These are phyloP conservation scores for Omphalea diandra DNA, from an alignment of 441 rosid genomes.

Conservation along the genomic window DNA sequence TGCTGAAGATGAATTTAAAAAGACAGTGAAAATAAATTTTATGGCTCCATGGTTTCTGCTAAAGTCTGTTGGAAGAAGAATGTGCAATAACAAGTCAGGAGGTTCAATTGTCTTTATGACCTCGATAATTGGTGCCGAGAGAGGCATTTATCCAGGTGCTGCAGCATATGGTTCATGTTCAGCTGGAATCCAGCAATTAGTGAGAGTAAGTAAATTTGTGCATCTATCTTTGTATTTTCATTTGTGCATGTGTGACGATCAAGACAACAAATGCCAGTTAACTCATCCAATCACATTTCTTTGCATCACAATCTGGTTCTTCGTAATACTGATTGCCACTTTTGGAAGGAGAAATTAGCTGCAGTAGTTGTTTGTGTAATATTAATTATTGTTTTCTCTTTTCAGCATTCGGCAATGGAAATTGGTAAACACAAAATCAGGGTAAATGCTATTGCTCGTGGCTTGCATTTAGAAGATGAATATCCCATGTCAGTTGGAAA, in stretches of 20 bases:
- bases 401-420: constrained; percentile 55
- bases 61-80: constrained; percentile 65
- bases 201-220: constrained; percentile 53
- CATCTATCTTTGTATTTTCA: background rate
- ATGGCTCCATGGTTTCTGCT: constrained; percentile 78
- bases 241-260: background rate
- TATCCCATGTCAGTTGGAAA: constrained; percentile 58
- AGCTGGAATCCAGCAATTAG: constrained; percentile 76
- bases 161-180: constrained; percentile 73
- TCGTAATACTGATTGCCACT: background rate
- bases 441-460: constrained; percentile 65
- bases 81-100: constrained; percentile 57
- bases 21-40: constrained; percentile 50
- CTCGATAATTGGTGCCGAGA: constrained; percentile 59
- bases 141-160: constrained; percentile 83
- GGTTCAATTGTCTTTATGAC: constrained; percentile 71
- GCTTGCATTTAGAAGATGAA: constrained; percentile 63
- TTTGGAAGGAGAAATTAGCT: too few species aligned
- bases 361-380: too few species aligned
- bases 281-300: too few species aligned
- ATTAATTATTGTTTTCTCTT: background rate
- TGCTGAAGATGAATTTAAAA: constrained; percentile 58
- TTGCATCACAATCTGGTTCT: too few species aligned
- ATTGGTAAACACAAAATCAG: constrained; percentile 59
- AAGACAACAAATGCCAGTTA: background rate